Evolutionary conservation across 108 stramenopile species (phyloP).

Genomic region (Skeletonema costatum): DNA sequence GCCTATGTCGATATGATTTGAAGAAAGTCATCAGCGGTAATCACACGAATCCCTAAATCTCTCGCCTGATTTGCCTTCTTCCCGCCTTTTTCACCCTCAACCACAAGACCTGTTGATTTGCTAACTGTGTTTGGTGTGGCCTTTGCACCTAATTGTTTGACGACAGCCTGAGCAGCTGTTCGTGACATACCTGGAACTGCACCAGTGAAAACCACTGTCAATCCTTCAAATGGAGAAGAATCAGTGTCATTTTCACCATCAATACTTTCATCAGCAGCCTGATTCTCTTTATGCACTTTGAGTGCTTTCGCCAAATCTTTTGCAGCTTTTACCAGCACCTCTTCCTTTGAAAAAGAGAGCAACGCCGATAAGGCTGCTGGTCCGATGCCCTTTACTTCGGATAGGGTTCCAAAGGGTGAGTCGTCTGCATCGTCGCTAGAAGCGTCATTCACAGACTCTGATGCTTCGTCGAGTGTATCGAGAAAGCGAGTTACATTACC

Average conservation of each 20-base stretch:
- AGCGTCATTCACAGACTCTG: slow-evolving; percentile 15
- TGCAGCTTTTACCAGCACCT: slow-evolving; percentile 62
- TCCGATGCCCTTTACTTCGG: slow-evolving; percentile 71
- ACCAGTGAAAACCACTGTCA: slow-evolving; percentile 83
- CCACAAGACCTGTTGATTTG: slow-evolving; percentile 77
- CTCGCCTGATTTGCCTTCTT: slow-evolving; percentile 67
- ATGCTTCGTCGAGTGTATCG: slow-evolving; percentile 50
- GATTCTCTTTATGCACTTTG: slow-evolving; percentile 34
- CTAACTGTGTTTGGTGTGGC: slow-evolving; percentile 70
- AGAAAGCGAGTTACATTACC: slow-evolving; percentile 62
- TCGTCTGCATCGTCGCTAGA: background rate
- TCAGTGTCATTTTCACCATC: background rate
- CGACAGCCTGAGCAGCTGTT: slow-evolving; percentile 54
- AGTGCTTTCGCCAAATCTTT: slow-evolving; percentile 52
- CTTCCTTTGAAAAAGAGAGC: slow-evolving; percentile 52
- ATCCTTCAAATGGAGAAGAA: slow-evolving; percentile 52
- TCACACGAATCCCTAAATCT: slow-evolving; percentile 61
- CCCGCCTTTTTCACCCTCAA: slow-evolving; percentile 79
- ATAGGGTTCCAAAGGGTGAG: slow-evolving; percentile 21
- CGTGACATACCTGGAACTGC: slow-evolving; percentile 62
- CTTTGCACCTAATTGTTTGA: slow-evolving; percentile 65
- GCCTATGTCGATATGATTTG: slow-evolving; percentile 17
- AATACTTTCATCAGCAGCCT: background rate
- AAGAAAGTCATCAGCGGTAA: slow-evolving; percentile 65
- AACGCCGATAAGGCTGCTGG: slow-evolving; percentile 64